Evolutionary conservation across 2,329 filamentous ascomycete genomes (phyloP), one percentile per base, ranked within the genome.

Genomic region (Verticillium albo-atrum): DNA sequence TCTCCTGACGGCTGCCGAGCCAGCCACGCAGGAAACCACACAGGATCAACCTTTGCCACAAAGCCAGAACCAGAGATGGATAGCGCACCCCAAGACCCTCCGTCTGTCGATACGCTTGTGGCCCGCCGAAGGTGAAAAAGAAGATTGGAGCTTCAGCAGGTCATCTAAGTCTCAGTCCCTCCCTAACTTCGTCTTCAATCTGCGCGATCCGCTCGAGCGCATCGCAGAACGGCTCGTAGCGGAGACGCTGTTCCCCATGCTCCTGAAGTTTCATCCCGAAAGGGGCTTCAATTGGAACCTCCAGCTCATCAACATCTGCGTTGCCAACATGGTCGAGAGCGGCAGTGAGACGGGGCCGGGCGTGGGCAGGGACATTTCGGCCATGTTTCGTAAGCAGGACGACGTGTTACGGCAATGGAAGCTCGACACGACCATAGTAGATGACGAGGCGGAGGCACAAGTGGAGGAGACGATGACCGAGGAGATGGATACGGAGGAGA

Each of bases 231-330:
- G 84, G 47, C 79, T 97, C 1, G 88, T 93, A 0, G 75, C 80
- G 4, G 89, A 95, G 61, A 75, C 81, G 2, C 72, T 96, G 20
- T 65, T 92, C 3, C 84, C 86, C 0, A 83, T 96, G 71, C 92
- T 97, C 68, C 85, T 86, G 15, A 87, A 85, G 62, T 77, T 97
- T 14, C 89, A 94, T 64, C 82, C 86, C 0, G 86, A 89, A 62
- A 84, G 82, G 62, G 76, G 80, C 7, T 83, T 82, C 61, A 78
- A 80, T 9, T 96, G 91, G 89, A 90, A 94, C 65, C 74, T 97
- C 20, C 90, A 89, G 64, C 77, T 98, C 56, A 79, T 98, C 61
- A 98, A 97, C 64, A 78, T 98, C 25, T 93, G 91, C 53, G 92
- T 91, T 7, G 89, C 90, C 15, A 96, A 97, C 70, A 94, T 98